Base-by-base conservation (phyloP, 805 yeast genomes). In the Candida corydali region DNA sequence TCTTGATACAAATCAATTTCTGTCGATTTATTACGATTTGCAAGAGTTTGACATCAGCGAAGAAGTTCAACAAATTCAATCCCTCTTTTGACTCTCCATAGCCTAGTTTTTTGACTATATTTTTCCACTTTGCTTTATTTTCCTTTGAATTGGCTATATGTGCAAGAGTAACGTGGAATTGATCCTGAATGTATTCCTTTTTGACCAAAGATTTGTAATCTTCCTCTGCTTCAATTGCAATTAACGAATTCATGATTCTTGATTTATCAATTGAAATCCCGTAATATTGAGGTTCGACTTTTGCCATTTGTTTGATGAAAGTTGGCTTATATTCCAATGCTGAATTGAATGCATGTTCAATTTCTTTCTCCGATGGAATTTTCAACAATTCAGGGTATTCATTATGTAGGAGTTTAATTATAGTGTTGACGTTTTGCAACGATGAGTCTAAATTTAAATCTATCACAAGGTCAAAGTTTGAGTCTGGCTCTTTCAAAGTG, bases 91-190 rank as follows among this genome's bases (percentile, higher is more conserved):
- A 20, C 9, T 9, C 28, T 19, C 37, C 38, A 2, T 19, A 16
- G 16, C 22, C 44, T n/a, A 52, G 47, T 17, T 33, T 32, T 12
- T 33, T 30, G 12, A 16, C 24, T 25, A 54, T 32, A 14, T 32
- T 26, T 19, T 46, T 46, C 61, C 61, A 52, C 27, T 38, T 28
- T 38, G 43, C 51, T 55, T 55, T 29, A 42, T 38, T 30, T 22
- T 42, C 38, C 8, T 38, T 26, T 8, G 46, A 17, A 0, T 43
- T 10, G 5, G 45, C 41, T 3, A 46, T 25, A 50, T 84, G 94
- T 4, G 75, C 65, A 29, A 84, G 51, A 0, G 95, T 86, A 3
- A 85, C 73, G 51, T 86, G 95, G 45, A 84, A 80, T 19, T 66
- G 66, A 0, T 51, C 34, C 44, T 78, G 86, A 1, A 81, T 54